phyloP scores from a whole-genome alignment of 331 rosid genomes.

The Malus hybrid region DNA sequence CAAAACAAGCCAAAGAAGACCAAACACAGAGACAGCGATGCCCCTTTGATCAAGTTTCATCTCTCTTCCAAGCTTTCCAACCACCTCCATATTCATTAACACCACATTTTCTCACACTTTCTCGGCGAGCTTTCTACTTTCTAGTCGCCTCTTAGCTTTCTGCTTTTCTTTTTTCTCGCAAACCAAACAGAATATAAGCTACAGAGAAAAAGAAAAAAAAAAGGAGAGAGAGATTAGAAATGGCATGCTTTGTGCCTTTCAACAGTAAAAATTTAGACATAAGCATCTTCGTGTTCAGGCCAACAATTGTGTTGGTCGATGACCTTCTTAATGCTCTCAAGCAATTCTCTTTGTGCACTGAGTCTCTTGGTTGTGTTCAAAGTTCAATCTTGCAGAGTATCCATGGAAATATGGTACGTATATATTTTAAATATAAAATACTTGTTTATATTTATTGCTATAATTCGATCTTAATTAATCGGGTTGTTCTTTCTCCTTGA shows the following conservation, averaged over 20 bases:
- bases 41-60: background rate
- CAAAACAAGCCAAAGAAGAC: conserved; percentile 23
- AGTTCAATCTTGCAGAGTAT: conserved; percentile 71
- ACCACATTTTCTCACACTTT: background rate
- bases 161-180: background rate
- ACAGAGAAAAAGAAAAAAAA: background rate
- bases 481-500: background rate
- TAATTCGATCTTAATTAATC: background rate
- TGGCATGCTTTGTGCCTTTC: conserved; percentile 69
- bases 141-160: background rate
- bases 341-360: conserved; percentile 45
- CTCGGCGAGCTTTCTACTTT: background rate
- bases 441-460: background rate
- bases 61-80: background rate
- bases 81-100: background rate
- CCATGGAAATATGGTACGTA: conserved; percentile 72
- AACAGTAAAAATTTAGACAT: conserved; percentile 40
- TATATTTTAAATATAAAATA: background rate
- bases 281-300: conserved; percentile 62
- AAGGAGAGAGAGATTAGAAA: background rate
- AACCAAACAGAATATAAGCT: background rate
- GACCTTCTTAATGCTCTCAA: conserved; percentile 53
- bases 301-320: conserved; percentile 54
- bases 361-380: conserved; percentile 67
- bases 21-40: background rate